Percentiles rank a stretch among this genome's conserved stretches.
phyloP scores from a whole-genome alignment of 2,329 filamentous ascomycete genomes.

The Phialophora chinensis region DNA sequence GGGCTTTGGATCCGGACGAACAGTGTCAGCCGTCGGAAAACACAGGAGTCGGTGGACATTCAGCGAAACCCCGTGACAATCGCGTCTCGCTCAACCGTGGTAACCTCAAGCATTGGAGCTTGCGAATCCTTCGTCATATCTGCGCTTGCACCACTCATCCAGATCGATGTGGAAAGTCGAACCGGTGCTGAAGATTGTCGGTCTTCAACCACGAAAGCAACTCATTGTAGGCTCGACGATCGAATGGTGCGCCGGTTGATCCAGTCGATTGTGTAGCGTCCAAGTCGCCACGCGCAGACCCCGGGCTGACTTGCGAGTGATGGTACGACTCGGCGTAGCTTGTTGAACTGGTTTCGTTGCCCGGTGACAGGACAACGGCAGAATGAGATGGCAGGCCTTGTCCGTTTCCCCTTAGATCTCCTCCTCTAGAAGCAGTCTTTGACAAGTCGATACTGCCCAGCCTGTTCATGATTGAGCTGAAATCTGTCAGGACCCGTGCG shows the following conservation, averaged over 20 bases:
- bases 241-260: not conserved
- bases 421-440: constrained; percentile 9
- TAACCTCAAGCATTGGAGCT: not conserved
- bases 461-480: constrained; percentile 22
- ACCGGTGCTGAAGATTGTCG: constrained; percentile 23
- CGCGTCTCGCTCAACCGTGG: not conserved
- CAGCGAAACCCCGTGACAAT: not conserved
- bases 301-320: constrained; percentile 14
- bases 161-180: constrained; percentile 24
- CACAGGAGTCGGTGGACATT: not conserved
- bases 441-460: constrained; percentile 21
- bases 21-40: not conserved
- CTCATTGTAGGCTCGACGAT: constrained; percentile 21
- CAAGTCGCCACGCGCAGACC: not conserved
- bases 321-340: constrained; percentile 9
- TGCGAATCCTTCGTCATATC: not conserved
- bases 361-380: constrained; percentile 16
- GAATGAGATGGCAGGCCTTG: constrained; percentile 18
- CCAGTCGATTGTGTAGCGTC: not conserved
- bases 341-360: constrained; percentile 3
- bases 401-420: not conserved
- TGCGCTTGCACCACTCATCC: constrained; percentile 9
- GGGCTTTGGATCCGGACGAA: not conserved
- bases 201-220: constrained; percentile 25
- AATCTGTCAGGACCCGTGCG: constrained; percentile 22